Percentiles rank a stretch among this genome's conserved stretches.
Conservation (phyloP, 2,329 filamentous ascomycete genomes). For the Pseudopyrenochaeta lycopersici region DNA sequence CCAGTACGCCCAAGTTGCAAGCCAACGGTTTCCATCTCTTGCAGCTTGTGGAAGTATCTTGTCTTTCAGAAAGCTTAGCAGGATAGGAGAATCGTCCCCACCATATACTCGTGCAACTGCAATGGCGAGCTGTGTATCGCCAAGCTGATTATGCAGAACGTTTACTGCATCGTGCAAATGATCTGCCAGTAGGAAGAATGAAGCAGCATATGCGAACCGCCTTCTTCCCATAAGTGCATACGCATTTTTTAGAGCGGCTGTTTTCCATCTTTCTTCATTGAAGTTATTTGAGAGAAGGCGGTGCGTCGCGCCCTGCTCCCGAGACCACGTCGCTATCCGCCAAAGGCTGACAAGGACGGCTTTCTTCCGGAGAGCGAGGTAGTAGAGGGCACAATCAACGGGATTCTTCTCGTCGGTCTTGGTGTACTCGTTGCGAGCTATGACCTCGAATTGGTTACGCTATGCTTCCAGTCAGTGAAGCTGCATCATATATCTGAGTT, state of each 20-base stretch:
- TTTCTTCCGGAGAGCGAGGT: conserved; percentile 91
- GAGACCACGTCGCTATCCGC: conserved; percentile 92
- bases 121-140: conserved; percentile 89
- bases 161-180: conserved; percentile 85
- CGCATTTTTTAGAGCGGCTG: conserved; percentile 91
- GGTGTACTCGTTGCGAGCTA: conserved; percentile 93
- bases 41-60: conserved; percentile 81
- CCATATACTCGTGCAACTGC: conserved; percentile 88
- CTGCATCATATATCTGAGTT: neutral
- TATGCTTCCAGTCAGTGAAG: conserved; percentile 39
- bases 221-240: conserved; percentile 93
- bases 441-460: conserved; percentile 83
- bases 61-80: conserved; percentile 79
- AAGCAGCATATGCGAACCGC: conserved; percentile 91
- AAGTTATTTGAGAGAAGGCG: conserved; percentile 91
- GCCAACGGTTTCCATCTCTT: conserved; percentile 87
- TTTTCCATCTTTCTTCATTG: conserved; percentile 84
- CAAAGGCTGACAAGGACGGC: conserved; percentile 88
- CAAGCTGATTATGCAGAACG: conserved; percentile 85
- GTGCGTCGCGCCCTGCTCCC: conserved; percentile 82
- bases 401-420: conserved; percentile 88
- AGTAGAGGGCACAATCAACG: conserved; percentile 88
- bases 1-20: conserved; percentile 96
- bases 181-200: conserved; percentile 93
- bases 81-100: conserved; percentile 78